phyloP scores from a whole-genome alignment of 2,329 filamentous ascomycete genomes.

The Zopfia rhizophila region DNA sequence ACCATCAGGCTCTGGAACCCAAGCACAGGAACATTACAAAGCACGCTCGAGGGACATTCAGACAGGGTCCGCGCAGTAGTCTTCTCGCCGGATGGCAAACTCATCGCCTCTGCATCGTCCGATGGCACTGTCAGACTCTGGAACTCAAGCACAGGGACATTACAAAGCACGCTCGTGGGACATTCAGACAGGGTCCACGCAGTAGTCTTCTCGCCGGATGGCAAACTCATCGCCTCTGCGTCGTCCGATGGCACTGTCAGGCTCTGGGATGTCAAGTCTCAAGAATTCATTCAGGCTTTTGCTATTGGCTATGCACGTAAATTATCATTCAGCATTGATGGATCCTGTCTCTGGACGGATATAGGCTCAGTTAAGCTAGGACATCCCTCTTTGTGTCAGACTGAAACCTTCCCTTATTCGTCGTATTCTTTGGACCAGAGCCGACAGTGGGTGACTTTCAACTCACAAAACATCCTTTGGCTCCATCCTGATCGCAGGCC shows the following conservation, averaged over 20 bases:
- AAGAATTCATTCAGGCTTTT: too few relatives aligned
- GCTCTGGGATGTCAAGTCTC: constrained; percentile 11
- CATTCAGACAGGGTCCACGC: neutral
- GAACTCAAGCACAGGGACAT: constrained; percentile 14
- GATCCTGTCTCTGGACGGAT: too few relatives aligned
- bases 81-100: constrained; percentile 18
- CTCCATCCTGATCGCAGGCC: too few relatives aligned
- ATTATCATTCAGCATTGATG: too few relatives aligned
- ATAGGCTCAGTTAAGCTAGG: too few relatives aligned
- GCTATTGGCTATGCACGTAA: too few relatives aligned
- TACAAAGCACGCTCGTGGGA: constrained; percentile 16
- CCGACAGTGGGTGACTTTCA: too few relatives aligned
- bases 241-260: constrained; percentile 2
- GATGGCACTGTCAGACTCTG: constrained; percentile 5
- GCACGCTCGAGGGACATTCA: neutral
- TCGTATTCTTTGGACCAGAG: too few relatives aligned
- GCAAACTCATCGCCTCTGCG: constrained; percentile 12
- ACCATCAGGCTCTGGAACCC: neutral
- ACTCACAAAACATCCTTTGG: too few relatives aligned
- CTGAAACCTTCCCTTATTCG: too few relatives aligned
- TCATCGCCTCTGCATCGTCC: constrained; percentile 7
- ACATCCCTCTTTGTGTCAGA: too few relatives aligned
- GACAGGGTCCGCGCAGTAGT: constrained; percentile 9
- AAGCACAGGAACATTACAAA: neutral
- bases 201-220: constrained; percentile 13